Evolutionary conservation across 208 protist genomes (phyloP), one percentile per base, ranked within the genome.

Genomic region (Phytomonas francai): DNA sequence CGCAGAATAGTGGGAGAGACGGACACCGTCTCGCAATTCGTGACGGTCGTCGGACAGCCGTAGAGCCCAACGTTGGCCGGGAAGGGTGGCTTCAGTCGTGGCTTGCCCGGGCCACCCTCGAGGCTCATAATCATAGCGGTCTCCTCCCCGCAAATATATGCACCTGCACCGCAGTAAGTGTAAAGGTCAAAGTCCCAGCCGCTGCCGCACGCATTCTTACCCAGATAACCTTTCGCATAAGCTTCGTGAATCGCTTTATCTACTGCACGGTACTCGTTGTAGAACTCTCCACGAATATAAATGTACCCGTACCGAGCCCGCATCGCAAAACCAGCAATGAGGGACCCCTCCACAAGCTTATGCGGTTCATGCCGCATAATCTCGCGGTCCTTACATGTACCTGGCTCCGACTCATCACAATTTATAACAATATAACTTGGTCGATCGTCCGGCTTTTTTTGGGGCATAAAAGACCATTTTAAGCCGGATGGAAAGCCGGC

Each of bases 141-240:
- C 77, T 99, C 98, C 78, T 99, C 98, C 29, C 98, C 98, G 72
- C 98, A 99, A 77, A 99, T 99, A 83, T 99, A 99, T 22, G 98
- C 98, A 19, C 98, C 98, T 16, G 97, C 97, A 65, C 98, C 98
- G 70, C 95, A 82, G 79, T 99, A 98, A 30, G 98, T 87, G 84
- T 98, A 99, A 9, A 99, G 85, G 75, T 99, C 98, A 81, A 99
- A 99, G 78, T 98, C 96, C 68, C 95, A 99, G 27, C 98, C 98
- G 57, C 87, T 94, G 61, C 92, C 95, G 65, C 95, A 98, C 25
- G 98, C 98, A 72, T 99, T 99, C 75, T 97, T 96, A 70, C 98
- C 98, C 7, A 99, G 67, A 66, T 98, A 97, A 32, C 98, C 97
- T 59, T 91, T 96, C 36, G 78, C 74, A 71, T 98, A 98, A 31